Base-by-base conservation (phyloP, 345 rosid genomes). In the Limnanthes douglasii region DNA sequence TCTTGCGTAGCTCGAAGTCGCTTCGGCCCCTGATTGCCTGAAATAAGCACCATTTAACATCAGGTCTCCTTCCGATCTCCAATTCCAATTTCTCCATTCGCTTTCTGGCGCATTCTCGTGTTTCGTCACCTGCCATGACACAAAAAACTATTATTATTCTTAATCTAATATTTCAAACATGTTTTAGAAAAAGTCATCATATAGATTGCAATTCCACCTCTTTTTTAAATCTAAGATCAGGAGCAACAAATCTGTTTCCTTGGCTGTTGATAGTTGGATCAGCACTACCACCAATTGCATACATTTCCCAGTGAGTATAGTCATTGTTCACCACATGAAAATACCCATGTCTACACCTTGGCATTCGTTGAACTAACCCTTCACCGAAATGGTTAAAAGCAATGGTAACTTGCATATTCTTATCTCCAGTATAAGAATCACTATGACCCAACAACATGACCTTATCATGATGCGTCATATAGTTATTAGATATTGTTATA, bases 311-410 rank as follows among this genome's bases (percentile, higher is more conserved):
- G 32, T 80, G 86, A 12, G 79, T 72, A 40, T 80, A 80, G 56
- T 80, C 86, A 44, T 80, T 80, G 73, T 80, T 80, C 63, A 80
- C 93, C 39, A 80, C 86, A 45, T 80, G 93, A 45, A 80, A 75
- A 52, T 72, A 76, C 32, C 93, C 93, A 52, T 62, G 83, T 21
- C 93, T 56, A 10, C 93, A 76, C 52, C 93, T 60, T 27, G 93
- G 93, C 80, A 76, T 81, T 46, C 93, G 73, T 43, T 81, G 93
- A n/a, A 80, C 83, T 1, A 80, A 52, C 3, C 93, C 93, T 69
- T 80, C 79, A 6, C 93, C 86, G 9, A 81, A 81, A 52, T 76
- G 93, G 65, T 81, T 81, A 52, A 81, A 81, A 13, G 93, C 93
- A 26, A 81, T 39, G 16, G 93, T 81, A 39, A 68, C 77, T 31